phyloP scores from a whole-genome alignment of 169 alveolate species.

The Eimeria praecox region DNA sequence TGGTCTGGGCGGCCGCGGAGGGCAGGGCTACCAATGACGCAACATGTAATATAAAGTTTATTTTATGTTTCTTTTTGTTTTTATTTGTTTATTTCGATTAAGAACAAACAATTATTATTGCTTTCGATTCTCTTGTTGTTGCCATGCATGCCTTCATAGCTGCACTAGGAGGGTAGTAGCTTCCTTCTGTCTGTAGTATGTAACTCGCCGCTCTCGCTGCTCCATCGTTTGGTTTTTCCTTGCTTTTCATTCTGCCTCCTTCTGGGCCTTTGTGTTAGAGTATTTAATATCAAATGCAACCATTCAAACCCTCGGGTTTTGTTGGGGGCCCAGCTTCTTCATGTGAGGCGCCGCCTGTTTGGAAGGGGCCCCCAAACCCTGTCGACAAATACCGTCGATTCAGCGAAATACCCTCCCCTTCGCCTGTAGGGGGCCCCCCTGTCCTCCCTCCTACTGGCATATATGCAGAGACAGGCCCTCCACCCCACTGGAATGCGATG shows the following conservation, averaged over 20 bases:
- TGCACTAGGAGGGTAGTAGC: background rate
- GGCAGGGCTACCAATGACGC: background rate
- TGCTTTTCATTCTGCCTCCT: background rate
- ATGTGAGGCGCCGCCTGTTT: background rate
- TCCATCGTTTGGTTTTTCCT: background rate
- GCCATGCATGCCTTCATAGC: background rate
- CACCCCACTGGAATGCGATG: conserved; percentile 18
- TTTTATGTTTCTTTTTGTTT: background rate
- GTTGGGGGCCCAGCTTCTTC: background rate
- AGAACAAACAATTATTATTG: background rate
- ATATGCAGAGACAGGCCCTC: background rate
- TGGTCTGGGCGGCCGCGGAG: conserved; percentile 13
- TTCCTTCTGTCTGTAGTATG: background rate
- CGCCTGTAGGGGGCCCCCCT: background rate
- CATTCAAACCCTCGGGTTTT: background rate
- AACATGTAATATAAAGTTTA: background rate
- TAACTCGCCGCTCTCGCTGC: background rate
- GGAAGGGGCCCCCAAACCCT: conserved; percentile 72
- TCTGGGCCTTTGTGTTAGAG: background rate
- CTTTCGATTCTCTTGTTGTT: background rate
- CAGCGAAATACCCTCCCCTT: background rate
- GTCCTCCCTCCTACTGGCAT: background rate
- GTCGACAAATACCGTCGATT: background rate
- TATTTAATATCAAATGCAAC: background rate
- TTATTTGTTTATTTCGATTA: background rate